Evolutionary conservation across 192 early-diverging fungal species (phyloP), one percentile per base, ranked within the genome.

Genomic region (Coemansia sp.): DNA sequence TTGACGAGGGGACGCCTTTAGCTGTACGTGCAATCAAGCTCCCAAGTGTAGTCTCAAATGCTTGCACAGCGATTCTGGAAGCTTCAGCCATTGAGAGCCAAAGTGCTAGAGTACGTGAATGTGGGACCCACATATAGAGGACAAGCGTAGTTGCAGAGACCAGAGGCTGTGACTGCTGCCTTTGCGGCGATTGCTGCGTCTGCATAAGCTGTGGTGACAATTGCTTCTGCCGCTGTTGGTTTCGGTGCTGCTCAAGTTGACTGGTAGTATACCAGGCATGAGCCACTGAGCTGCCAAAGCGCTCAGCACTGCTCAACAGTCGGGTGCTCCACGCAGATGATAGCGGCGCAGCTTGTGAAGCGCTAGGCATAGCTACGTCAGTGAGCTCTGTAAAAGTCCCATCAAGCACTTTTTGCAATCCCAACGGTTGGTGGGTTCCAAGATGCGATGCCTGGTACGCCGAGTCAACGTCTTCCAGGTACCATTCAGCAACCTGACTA

Each of bases 401-500:
- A n/a, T 62, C 64, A n/a, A 67, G 65, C 23, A 43, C 58, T 33
- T 30, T 30, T 19, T 52, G 19, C 55, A 62, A 21, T n/a, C 44
- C 59, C 43, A 78, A 61, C 25, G 74, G 64, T 0, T 58, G 59
- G 41, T 78, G 74, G 15, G 64, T 61, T 22, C 74, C 74, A 14
- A 78, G 47, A 52, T 78, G 74, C 47, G 58, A 44, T 14, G 68
- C 57, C 46, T 78, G 74, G 64, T 78, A 78, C 0, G 68, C 61
- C 17, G 74, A 71, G 41, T 68, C 74, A 17, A 78, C 74, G 18
- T 67, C 68, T 25, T 49, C 54, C 22, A 78, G 57, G 27, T 67
- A 71, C 59, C 71, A 59, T 30, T 67, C 65, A 0, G 59, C 66
- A 25, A 58, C 58, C 21, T 15, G n/a, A 18, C 44, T 43, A 22